Evolutionary conservation across 176 grass and related monocot species (phyloP).

Genomic region (Oryza longistaminata): DNA sequence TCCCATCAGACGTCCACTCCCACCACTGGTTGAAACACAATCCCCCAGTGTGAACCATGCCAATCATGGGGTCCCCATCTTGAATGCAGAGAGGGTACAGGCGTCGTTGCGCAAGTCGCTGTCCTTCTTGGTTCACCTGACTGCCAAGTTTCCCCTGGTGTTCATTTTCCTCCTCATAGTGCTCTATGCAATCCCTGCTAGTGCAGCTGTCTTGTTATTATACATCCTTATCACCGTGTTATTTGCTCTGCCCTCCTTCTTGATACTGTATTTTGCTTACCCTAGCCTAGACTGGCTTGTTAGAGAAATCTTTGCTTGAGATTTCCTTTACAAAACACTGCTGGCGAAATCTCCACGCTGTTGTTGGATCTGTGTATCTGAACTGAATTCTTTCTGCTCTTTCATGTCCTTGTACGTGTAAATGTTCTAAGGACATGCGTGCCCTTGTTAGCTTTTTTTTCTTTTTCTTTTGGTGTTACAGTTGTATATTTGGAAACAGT

Average conservation of each 20-base stretch:
- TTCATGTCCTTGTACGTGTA: neutral
- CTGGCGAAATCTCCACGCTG: neutral
- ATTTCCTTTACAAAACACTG: conserved; percentile 7
- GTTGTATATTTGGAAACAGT: neutral
- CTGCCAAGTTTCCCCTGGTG: conserved; percentile 68
- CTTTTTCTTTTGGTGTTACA: neutral
- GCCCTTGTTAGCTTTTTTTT: neutral
- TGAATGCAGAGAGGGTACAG: conserved; percentile 59
- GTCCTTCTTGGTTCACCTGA: conserved; percentile 64
- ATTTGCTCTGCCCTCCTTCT: conserved; percentile 71
- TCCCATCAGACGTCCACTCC: conserved; percentile 24
- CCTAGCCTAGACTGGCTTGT: conserved; percentile 78
- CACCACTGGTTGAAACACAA: conserved; percentile 15
- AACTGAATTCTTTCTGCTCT: neutral
- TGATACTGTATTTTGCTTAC: conserved; percentile 82
- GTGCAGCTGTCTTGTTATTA: conserved; percentile 55
- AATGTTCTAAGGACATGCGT: neutral
- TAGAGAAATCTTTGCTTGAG: conserved; percentile 74
- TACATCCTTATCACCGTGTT: conserved; percentile 64
- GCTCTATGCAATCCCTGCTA: conserved; percentile 81
- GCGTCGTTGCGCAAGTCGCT: conserved; percentile 60
- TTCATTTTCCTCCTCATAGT: conserved; percentile 86
- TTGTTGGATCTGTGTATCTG: conserved; percentile 25
- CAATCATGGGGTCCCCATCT: conserved; percentile 28
- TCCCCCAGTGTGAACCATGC: conserved; percentile 29